Evolutionary conservation across 2,329 filamentous ascomycete species (phyloP).

Genomic region (Diplodia mutila): DNA sequence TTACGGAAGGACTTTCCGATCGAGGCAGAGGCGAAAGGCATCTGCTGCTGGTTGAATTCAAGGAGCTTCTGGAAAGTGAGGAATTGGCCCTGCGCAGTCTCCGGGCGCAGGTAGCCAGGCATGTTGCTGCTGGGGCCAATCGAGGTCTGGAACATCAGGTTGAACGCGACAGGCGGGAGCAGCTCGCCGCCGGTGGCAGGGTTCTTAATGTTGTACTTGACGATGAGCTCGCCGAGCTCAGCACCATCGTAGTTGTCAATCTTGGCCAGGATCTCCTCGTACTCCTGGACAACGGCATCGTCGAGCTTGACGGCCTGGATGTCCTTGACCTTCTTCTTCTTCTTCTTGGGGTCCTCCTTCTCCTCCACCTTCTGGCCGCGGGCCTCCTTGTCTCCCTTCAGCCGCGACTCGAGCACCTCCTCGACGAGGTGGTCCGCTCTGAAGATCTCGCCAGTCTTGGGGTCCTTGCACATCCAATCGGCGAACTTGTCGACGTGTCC

Average conservation of each 20-base stretch:
- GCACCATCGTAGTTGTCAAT: slow-evolving; percentile 94
- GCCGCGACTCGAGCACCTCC: slow-evolving; percentile 81
- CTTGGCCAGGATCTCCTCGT: slow-evolving; percentile 85
- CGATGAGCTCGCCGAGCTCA: slow-evolving; percentile 84
- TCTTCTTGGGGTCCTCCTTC: slow-evolving; percentile 81
- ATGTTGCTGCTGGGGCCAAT: slow-evolving; percentile 91
- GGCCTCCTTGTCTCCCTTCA: slow-evolving; percentile 91
- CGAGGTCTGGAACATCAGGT: slow-evolving; percentile 97
- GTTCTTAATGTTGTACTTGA: slow-evolving; percentile 89
- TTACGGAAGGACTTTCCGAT: slow-evolving; percentile 99
- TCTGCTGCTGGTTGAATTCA: slow-evolving; percentile 91
- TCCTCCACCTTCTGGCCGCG: slow-evolving; percentile 78
- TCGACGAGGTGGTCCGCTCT: slow-evolving; percentile 96
- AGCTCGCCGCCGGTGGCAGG: slow-evolving; percentile 78
- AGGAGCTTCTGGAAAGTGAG: slow-evolving; percentile 95
- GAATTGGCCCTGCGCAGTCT: slow-evolving; percentile 98
- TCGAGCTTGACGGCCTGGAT: slow-evolving; percentile 81
- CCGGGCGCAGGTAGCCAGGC: slow-evolving; percentile 83
- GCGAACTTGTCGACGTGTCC: slow-evolving; percentile 98
- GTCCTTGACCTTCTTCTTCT: slow-evolving; percentile 79
- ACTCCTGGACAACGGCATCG: slow-evolving; percentile 83
- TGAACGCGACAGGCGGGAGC: slow-evolving; percentile 84
- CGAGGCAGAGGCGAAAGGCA: slow-evolving; percentile 96
- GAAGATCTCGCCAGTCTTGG: slow-evolving; percentile 95
- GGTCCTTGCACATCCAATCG: slow-evolving; percentile 99